Base-by-base conservation (phyloP, 371 early-diverging fungal genomes). In the Mortierella sp. region DNA sequence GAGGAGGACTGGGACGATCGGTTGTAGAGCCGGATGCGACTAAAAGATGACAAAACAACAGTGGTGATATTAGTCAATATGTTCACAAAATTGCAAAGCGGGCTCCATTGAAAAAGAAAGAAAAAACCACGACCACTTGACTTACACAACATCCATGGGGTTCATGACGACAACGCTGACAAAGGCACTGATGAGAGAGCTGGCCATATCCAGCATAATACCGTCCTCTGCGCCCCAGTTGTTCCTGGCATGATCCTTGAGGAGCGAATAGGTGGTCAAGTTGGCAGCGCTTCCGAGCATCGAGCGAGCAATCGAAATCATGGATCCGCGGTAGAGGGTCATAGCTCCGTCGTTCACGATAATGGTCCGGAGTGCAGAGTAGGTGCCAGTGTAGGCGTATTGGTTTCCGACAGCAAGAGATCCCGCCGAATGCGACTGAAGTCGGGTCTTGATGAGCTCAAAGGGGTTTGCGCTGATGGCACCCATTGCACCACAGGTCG, bases 401-500 rank as follows among this genome's bases (percentile, higher is more conserved):
- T 94, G 94, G 72, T 92, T 91, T 5, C 94, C 94, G 38, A 94
- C 93, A 11, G 92, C 91, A 28, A 90, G 84, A 44, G 83, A 84
- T 21, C 88, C 88, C 4, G 89, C 58, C 0, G 92, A 86, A 42
- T 91, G 77, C 2, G 91, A 90, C 78, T 94, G 94, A 70, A 94
- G 86, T 54, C 92, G 75, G 16, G 95, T 95, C 85, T 95, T 95
- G 77, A 94, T 90, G 19, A 95, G 88, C 80, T 94, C 95, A 80
- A 95, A 95, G 0, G 95, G 95, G 84, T 95, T 94, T 74, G 93
- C 93, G 24, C 91, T 88, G 73, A 94, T 88, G 21, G 94, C 95
- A 42, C 94, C 94, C 92, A 94, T 92, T 21, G 93, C 93, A 55
- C 95, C 95, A 73, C 93, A 94, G 14, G 94, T 78, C 0, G 92